Evolutionary conservation across 1,284 basidiomycete species (phyloP), one percentile per base, ranked within the genome.

Genomic region (Cystobasidium slooffiae): DNA sequence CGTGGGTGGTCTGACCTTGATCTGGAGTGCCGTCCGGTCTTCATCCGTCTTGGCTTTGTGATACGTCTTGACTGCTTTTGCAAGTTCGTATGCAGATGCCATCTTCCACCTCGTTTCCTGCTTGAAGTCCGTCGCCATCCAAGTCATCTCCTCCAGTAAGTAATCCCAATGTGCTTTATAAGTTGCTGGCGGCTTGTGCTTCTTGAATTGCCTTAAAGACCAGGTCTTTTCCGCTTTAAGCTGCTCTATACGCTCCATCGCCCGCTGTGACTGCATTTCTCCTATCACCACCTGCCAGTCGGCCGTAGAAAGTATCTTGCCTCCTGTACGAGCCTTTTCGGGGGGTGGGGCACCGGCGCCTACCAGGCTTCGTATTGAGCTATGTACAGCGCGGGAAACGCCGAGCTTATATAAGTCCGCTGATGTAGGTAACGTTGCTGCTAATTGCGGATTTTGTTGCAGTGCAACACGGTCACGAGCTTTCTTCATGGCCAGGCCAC

Each of bases 141-240:
- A 99, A 87, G 93, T 93, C 93, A 98, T 94, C 84, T 99, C 97
- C 76, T 99, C 97, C 81, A 99, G 84, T 41, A 99, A 84, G 82
- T 94, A 92, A 82, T 99, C 97, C 93, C 94, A 96, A 79, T 98
- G 94, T 0, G 91, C 88, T 83, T 98, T 98, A 6, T 86, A 85
- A 46, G 92, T 83, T 1, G 89, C 88, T 8, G 93, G 93, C 8
- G 89, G 90, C 68, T 92, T 87, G 79, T 95, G 92, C 82, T 96
- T 97, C 84, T 97, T 97, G 0, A 94, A 93, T 80, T 99, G 97
- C 61, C 95, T 86, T 80, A 97, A 93, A 79, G 91, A 92, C 97
- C 97, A 99, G 41, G 88, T 85, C 1, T 90, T 90, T 14, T 87
- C 86, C 18, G 88, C 86, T 83, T 97, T 97, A 77, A 97, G 86